These are phyloP conservation scores for Urochloa ruziziensis DNA, from an alignment of 176 grass and related monocot genomes.

Conservation along the genomic window DNA sequence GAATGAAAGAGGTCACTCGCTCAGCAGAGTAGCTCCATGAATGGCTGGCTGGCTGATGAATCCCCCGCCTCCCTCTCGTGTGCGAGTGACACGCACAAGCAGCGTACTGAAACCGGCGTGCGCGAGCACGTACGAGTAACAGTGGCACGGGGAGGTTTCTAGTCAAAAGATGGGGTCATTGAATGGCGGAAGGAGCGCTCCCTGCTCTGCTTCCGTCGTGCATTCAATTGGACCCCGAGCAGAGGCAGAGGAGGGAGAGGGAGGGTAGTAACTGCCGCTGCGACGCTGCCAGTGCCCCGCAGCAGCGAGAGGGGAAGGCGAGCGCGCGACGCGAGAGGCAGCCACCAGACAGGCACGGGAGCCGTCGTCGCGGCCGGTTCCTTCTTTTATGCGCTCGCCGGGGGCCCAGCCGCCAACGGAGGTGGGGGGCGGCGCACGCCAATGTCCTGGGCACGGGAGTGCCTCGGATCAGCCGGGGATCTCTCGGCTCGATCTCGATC, in stretches of 20 bases:
- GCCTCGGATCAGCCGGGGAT: background rate
- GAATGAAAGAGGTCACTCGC: too few relatives aligned
- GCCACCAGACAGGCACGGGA: background rate
- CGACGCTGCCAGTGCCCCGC: constrained; percentile 32
- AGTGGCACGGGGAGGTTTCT: background rate
- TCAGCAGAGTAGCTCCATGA: background rate
- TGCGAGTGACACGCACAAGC: background rate
- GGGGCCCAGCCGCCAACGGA: constrained; percentile 16
- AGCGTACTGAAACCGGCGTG: constrained; percentile 2
- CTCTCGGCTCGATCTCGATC: background rate
- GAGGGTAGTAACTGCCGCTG: constrained; percentile 2
- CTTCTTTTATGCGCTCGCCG: background rate
- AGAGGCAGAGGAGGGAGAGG: background rate
- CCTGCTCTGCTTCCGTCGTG: background rate
- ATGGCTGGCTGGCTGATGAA: background rate
- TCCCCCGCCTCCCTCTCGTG: background rate
- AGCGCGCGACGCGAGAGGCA: background rate
- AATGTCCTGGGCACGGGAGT: background rate
- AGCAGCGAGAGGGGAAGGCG: background rate
- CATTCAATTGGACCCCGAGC: constrained; percentile 28
- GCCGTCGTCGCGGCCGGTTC: background rate
- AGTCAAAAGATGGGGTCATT: constrained; percentile 25
- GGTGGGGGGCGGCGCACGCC: background rate
- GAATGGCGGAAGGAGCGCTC: background rate
- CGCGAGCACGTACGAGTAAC: background rate